Conservation (phyloP, 768 basidiomycete genomes). For the Termitomyces sp. region DNA sequence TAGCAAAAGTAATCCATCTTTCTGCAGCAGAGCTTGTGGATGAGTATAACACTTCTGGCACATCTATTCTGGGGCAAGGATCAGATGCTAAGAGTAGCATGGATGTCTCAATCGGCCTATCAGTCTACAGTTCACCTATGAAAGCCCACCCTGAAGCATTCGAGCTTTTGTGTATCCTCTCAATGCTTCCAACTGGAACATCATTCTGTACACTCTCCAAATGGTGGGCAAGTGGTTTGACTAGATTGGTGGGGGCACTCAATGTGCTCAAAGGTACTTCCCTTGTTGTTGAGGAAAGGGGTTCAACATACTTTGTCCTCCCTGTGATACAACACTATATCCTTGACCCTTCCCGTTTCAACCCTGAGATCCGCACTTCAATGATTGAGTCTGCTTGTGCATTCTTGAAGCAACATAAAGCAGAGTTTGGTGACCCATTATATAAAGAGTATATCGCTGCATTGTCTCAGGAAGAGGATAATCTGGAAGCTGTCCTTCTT, state of each 20-base stretch:
- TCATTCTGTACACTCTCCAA: conserved; percentile 1
- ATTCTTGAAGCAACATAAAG: conserved; percentile 12
- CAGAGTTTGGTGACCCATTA: conserved; percentile 1
- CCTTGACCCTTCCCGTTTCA: conserved; percentile 6
- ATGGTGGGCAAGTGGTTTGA: conserved; percentile 7
- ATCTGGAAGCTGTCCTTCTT: conserved; percentile 15
- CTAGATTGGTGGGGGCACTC: conserved; percentile 1
- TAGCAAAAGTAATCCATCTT: not conserved
- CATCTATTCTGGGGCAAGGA: not conserved
- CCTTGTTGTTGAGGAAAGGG: conserved; percentile 1
- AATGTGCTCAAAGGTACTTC: conserved; percentile 1
- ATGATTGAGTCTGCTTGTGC: conserved; percentile 11
- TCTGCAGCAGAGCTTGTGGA: conserved; percentile 1
- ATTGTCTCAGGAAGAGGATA: conserved; percentile 9
- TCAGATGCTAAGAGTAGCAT: conserved; percentile 6
- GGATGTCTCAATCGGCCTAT: conserved; percentile 6
- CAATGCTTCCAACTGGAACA: conserved; percentile 22
- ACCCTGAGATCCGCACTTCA: not conserved
- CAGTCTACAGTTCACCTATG: conserved; percentile 7
- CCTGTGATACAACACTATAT: conserved; percentile 19
- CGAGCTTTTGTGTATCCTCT: conserved; percentile 13
- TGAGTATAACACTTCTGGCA: not conserved
- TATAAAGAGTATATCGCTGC: conserved; percentile 3
- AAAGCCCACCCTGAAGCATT: conserved; percentile 1
- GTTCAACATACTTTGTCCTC: conserved; percentile 10